Base-by-base conservation (phyloP, 2,329 filamentous ascomycete species). In the Clarireedia homoeocarpa region DNA sequence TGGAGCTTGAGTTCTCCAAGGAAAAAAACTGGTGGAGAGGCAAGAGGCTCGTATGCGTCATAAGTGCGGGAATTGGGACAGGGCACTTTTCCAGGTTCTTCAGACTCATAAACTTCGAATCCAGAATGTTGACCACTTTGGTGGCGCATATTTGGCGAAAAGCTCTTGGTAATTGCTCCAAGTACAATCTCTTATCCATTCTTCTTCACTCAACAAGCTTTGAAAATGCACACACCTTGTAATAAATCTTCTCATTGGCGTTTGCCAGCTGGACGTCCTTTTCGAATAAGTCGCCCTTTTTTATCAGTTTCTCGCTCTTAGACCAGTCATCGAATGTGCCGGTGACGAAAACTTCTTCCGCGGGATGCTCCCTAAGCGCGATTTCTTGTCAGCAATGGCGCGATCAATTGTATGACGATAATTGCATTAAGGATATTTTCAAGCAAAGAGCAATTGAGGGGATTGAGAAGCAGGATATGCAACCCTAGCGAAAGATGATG, bases 301-400 rank as follows among this genome's bases (percentile, higher is more conserved):
- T 90, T 48, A 91, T 84, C 57, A 99, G 81, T 76, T 88, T 82
- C 71, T 92, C 82, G 56, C 84, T 90, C 78, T 94, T 92, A 64
- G 81, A 80, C 94, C 94, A 99, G 75, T 89, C 81, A 74, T 97
- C 92, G 71, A 97, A 97, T 61, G 89, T 92, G 70, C 94, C 94
- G 42, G 92, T 97, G 66, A 97, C 94, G 73, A 87, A 92, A 71
- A 97, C 92, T 64, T 85, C 80, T 70, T 88, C 89, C 66, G 84
- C 91, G 66, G 84, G 77, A 71, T 94, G 85, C 70, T 86, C 83
- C 92, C 92, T 96, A 74, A 64, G 20, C 42, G 39, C 45, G 5
- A 7, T 30, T 5, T 3, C 7, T 42, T 46, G 48, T 56, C 17
- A 56, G 53, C 48, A 5, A 20, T 20, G 46, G 42, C 24, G 24